These are phyloP conservation scores for Fraxinus nigra DNA, from an alignment of 305 asterid species.

Conservation along the genomic window DNA sequence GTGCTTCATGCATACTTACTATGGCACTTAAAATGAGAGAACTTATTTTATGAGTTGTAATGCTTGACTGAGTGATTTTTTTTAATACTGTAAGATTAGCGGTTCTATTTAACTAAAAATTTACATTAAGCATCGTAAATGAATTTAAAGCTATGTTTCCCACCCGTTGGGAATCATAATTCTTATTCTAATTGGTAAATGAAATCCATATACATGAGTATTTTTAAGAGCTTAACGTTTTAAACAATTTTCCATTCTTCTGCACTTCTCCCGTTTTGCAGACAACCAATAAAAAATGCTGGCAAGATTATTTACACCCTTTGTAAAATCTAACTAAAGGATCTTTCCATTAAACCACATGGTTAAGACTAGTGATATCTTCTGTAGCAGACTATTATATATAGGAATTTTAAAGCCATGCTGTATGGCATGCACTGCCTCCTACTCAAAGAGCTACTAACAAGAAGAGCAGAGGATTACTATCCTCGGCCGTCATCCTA, in stretches of 20 bases:
- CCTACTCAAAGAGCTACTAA: not conserved
- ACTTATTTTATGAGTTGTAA: constrained; percentile 12
- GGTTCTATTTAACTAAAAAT: not conserved
- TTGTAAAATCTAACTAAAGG: not conserved
- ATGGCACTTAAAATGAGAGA: constrained; percentile 10
- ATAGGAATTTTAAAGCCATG: not conserved
- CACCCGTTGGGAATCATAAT: not conserved
- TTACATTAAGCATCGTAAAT: not conserved
- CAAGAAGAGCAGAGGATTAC: not conserved
- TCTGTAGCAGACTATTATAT: constrained; percentile 4
- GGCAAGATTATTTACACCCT: not conserved
- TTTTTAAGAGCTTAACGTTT: not conserved
- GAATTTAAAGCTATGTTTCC: not conserved
- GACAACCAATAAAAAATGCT: not conserved
- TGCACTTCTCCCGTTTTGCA: not conserved
- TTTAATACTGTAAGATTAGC: not conserved
- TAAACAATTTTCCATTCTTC: not conserved
- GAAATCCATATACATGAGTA: not conserved
- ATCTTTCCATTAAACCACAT: not conserved
- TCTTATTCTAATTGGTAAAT: not conserved
- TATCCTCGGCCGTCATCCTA: not conserved
- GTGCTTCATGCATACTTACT: not conserved
- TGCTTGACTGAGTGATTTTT: not conserved
- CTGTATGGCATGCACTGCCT: not conserved
- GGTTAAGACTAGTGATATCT: constrained; percentile 1